A percentile compares a stretch with the other conserved stretches of the same genome.
phyloP scores from a whole-genome alignment of 352 stramenopile genomes.

The Pythium monospermum region DNA sequence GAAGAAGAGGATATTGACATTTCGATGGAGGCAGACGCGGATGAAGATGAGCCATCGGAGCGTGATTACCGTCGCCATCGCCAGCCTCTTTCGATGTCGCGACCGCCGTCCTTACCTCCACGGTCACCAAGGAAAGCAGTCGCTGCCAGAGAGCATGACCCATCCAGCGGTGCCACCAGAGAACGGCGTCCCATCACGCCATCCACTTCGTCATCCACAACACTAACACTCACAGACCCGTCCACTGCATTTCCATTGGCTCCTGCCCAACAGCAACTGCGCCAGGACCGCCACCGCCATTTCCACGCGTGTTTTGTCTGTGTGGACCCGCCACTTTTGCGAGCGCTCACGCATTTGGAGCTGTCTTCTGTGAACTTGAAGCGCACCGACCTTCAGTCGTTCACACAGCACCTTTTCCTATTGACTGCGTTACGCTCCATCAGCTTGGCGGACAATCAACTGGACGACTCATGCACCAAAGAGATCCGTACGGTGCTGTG shows the following conservation, averaged over 20 bases:
- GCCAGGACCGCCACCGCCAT: constrained; percentile 13
- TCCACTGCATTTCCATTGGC: background rate
- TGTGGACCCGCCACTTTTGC: constrained; percentile 24
- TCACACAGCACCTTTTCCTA: constrained; percentile 27
- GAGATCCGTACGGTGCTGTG: constrained; percentile 32
- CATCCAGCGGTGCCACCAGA: too few relatives aligned
- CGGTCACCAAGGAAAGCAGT: too few relatives aligned
- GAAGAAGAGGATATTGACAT: too few relatives aligned
- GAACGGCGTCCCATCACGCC: too few relatives aligned
- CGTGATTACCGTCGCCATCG: too few relatives aligned
- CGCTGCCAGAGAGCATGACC: too few relatives aligned
- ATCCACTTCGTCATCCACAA: too few relatives aligned
- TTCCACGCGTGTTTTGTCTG: constrained; percentile 28
- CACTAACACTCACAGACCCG: too few relatives aligned
- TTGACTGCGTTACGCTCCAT: constrained; percentile 22
- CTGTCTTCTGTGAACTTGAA: constrained; percentile 24
- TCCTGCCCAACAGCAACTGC: background rate
- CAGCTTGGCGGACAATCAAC: constrained; percentile 33
- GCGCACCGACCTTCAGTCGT: constrained; percentile 17
- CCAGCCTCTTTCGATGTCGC: too few relatives aligned
- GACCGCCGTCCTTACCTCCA: too few relatives aligned
- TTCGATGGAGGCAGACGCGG: too few relatives aligned
- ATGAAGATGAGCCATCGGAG: too few relatives aligned
- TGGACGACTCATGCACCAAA: constrained; percentile 25
- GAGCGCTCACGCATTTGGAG: constrained; percentile 22